phyloP scores from a whole-genome alignment of 495 filamentous ascomycete species.

The Annulohypoxylon moriforme region DNA sequence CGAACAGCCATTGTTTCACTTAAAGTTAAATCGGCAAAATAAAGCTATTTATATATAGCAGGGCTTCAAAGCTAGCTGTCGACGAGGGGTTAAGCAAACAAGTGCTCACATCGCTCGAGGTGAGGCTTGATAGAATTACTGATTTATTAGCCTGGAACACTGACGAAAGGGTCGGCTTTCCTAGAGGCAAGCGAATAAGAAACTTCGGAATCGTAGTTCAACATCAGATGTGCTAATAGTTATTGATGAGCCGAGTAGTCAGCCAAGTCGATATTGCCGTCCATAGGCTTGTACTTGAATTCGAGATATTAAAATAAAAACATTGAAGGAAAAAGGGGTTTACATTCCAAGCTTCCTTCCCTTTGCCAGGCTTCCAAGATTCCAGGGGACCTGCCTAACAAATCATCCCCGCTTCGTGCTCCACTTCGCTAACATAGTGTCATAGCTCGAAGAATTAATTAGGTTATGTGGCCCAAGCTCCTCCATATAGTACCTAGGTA shows the following conservation, averaged over 20 bases:
- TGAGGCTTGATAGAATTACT: neutral
- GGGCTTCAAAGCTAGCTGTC: constrained; percentile 40
- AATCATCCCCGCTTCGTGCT: constrained; percentile 11
- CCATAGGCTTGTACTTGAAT: too few relatives aligned
- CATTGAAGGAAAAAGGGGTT: constrained; percentile 1
- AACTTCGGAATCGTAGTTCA: constrained; percentile 27
- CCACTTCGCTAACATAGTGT: constrained; percentile 6
- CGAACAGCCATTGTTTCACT: constrained; percentile 44
- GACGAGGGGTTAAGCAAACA: constrained; percentile 5
- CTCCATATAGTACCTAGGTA: neutral
- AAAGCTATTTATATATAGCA: constrained; percentile 5
- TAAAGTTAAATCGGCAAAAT: neutral
- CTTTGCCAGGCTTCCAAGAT: constrained; percentile 18
- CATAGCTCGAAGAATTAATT: constrained; percentile 1
- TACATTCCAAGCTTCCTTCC: constrained; percentile 12
- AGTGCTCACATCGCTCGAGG: constrained; percentile 37
- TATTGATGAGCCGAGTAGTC: neutral
- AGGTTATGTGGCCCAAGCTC: constrained; percentile 22
- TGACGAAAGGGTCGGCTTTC: constrained; percentile 40
- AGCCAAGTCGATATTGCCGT: constrained; percentile 1
- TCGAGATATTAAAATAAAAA: neutral
- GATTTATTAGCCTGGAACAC: constrained; percentile 32
- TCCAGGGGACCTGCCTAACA: constrained; percentile 3
- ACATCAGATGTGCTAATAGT: constrained; percentile 35
- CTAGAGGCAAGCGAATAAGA: constrained; percentile 25